Evolutionary conservation across 148 eudicot species (phyloP).

Genomic region (Cornus kousa): DNA sequence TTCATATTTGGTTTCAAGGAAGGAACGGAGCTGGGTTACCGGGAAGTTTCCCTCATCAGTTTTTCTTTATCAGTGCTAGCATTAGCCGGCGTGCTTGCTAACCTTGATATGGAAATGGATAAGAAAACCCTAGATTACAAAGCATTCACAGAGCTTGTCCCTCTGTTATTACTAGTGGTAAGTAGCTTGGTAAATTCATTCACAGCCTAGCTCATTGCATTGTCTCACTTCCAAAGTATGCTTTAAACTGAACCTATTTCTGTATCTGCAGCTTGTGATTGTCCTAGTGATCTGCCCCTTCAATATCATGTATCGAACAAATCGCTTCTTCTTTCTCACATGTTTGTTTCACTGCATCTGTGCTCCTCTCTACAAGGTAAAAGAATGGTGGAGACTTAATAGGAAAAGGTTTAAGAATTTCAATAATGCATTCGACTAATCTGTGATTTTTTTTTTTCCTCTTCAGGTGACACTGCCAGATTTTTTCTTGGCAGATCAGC

Average conservation of each 20-base stretch:
- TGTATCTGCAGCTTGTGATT: constrained; percentile 20
- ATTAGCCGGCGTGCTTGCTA: constrained; percentile 15
- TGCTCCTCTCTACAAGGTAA: constrained; percentile 69
- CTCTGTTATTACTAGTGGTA: too few relatives aligned
- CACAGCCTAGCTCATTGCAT: too few relatives aligned
- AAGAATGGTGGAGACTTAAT: not conserved
- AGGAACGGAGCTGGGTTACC: constrained; percentile 27
- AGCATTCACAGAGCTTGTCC: too few relatives aligned
- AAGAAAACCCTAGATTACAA: too few relatives aligned
- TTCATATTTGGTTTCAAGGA: constrained; percentile 36
- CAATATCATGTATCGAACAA: constrained; percentile 47
- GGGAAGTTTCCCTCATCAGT: constrained; percentile 24
- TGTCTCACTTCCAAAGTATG: not conserved
- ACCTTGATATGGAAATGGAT: too few relatives aligned
- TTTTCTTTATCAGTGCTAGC: constrained; percentile 21
- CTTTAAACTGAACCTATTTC: not conserved
- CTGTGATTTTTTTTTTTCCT: not conserved
- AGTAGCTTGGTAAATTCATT: too few relatives aligned
- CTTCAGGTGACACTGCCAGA: too few relatives aligned
- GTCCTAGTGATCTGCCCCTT: constrained; percentile 26
- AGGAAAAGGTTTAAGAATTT: not conserved
- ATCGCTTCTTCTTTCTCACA: constrained; percentile 41
- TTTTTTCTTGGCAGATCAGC: constrained; percentile 53
- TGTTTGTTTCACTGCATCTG: constrained; percentile 43
- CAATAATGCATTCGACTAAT: not conserved